Evolutionary conservation across 208 protist genomes (phyloP), one percentile per base, ranked within the genome.

Genomic region (Pavlovales sp.): DNA sequence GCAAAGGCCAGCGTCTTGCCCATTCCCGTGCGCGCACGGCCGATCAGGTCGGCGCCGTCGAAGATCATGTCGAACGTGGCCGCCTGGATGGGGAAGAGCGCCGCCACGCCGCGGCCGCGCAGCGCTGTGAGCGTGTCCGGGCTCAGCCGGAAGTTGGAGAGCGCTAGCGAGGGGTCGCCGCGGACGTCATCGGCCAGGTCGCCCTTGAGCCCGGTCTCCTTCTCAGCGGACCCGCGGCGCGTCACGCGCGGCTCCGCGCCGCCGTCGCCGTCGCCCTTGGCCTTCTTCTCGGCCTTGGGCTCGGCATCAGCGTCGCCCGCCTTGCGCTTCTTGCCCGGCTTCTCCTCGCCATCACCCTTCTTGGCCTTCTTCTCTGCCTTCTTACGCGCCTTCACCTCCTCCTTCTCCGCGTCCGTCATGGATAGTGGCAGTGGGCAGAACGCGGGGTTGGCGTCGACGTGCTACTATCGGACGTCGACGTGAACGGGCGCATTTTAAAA

Each of bases 21-120:
- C 36, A 66, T 75, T 0, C 90, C 89, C 18, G 91, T 93, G 42
- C 86, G 86, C 40, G 92, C 90, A 38, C 93, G 92, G 1, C 86
- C 93, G 71, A 94, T 91, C 47, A 94, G 37, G 47, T 94, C 93
- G 75, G 90, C 92, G 40, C 96, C 95, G 67, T 94, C 94, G 92
- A 96, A 95, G 90, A 98, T 97, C 57, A 93, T 94, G 84, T 97
- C 94, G 89, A 95, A 98, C 0, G 96, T 97, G 66, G 92, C 93
- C 0, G 94, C 95, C 93, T 98, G 97, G 5, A 98, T 90, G 26
- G 88, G 79, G 79, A 90, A 90, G 47, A 90, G 88, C 57, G 78
- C 77, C 32, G n/a, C 37, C 7, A 86, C 47, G 26, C 57, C 47
- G 22, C 82, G 44, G 2, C 8, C 38, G 32, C 18, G 32, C 5